Base-by-base conservation (phyloP, 2,329 filamentous ascomycete genomes). In the Aspergillus arachidicola region DNA sequence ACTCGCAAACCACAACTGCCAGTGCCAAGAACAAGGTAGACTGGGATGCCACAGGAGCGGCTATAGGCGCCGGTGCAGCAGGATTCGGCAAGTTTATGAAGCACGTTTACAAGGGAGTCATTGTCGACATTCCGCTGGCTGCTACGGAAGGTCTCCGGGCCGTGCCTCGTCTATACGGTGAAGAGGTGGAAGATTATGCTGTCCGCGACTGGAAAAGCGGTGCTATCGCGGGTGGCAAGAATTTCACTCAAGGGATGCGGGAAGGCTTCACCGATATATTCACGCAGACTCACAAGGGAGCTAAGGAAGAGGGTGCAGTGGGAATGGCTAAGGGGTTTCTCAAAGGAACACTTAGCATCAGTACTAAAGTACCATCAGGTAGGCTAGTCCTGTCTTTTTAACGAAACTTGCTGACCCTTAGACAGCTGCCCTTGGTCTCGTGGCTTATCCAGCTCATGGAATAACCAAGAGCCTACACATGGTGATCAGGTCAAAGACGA, bases 41-140 rank as follows among this genome's bases (percentile, higher is more conserved):
- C 21, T 55, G 51, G 48, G 23, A 45, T 23, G 11, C 30, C 12
- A 28, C 34, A 5, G 57, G 38, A 23, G 59, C 59, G 48, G 32
- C 51, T 12, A 60, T 67, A 9, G 67, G 58, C 1, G 66, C 66
- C n/a, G 68, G 68, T 0, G 65, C 66, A 1, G 71, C 70, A 11
- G 63, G 70, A 6, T 45, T 77, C 1, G 71, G 69, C 9, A 72
- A 72, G 14, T 65, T 76, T 30, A 50, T 69, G 3, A 69, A 67
- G 4, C 64, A 64, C 11, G 69, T 72, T 41, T 69, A 68, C 59
- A 79, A 78, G 59, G 78, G 77, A 7, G 53, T 70, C 0, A 54
- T 76, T 3, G 73, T 80, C 1, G 76, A 80, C 54, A 64, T 80
- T 28, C 78, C 78, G 0, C 67, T 75, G 4, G 78, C 79, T 1